Conservation (phyloP, 331 rosid species). For the Saraca asoca region DNA sequence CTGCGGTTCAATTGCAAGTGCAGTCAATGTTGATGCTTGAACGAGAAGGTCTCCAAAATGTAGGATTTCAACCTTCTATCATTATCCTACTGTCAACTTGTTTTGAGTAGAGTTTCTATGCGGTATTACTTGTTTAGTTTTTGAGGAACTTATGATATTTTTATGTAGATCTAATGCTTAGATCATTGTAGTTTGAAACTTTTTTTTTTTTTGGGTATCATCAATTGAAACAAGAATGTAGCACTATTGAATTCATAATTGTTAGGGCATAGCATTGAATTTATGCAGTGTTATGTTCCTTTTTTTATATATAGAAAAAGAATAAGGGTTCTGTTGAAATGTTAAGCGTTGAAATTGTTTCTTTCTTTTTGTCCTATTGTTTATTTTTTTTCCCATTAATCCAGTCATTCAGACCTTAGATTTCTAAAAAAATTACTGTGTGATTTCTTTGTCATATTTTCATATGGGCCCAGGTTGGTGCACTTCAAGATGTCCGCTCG, state of each 20-base stretch:
- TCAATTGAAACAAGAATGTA: conserved; percentile 1
- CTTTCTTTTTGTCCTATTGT: not conserved
- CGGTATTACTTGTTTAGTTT: conserved; percentile 3
- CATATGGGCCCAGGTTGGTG: conserved; percentile 77
- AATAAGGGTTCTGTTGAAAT: not conserved
- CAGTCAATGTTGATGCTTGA: conserved; percentile 92
- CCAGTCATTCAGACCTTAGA: conserved; percentile 7
- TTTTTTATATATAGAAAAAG: too few relatives aligned
- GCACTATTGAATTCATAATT: not conserved
- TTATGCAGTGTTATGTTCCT: not conserved
- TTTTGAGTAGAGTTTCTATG: conserved; percentile 25
- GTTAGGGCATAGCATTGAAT: not conserved
- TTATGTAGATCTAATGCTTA: conserved; percentile 14
- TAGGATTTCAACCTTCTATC: conserved; percentile 46
- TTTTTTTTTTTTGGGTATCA: conserved; percentile 13
- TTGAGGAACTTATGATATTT: conserved; percentile 10
- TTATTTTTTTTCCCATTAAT: conserved; percentile 6
- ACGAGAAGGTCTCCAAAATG: conserved; percentile 96
- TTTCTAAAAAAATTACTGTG: conserved; percentile 11
- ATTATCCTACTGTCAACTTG: conserved; percentile 24
- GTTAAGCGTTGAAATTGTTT: not conserved
- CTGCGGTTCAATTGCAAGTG: conserved; percentile 90
- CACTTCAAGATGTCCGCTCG: conserved; percentile 97
- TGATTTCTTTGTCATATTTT: conserved; percentile 30
- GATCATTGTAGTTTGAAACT: conserved; percentile 6